phyloP scores from a whole-genome alignment of 805 yeast species.

The Nematodospora valgi region DNA sequence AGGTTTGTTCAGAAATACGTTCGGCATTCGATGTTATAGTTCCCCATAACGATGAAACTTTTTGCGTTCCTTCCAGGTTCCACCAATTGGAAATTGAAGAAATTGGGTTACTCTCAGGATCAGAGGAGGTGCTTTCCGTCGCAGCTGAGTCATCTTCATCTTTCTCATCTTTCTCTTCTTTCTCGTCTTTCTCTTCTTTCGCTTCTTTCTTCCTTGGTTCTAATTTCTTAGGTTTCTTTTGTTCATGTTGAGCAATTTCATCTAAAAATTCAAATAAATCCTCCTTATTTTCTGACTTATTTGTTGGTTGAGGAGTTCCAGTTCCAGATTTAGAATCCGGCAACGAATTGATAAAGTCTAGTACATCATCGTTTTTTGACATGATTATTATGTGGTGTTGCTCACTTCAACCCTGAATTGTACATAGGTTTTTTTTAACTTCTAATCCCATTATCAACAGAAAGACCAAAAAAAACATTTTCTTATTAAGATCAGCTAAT shows the following conservation, averaged over 20 bases:
- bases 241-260: slow-evolving; percentile 65
- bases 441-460: no score
- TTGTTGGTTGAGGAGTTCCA: slow-evolving; percentile 22
- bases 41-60: slow-evolving; percentile 67
- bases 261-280: slow-evolving; percentile 58
- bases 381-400: slow-evolving; percentile 5
- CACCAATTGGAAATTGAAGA: slow-evolving; percentile 73
- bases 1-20: slow-evolving; percentile 47
- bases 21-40: slow-evolving; percentile 54
- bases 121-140: neutral
- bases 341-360: slow-evolving; percentile 75
- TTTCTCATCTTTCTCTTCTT: slow-evolving; percentile 17
- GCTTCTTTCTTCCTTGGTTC: slow-evolving; percentile 26
- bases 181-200: slow-evolving; percentile 9
- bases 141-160: slow-evolving; percentile 4
- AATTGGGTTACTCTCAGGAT: slow-evolving; percentile 55
- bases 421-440: no score
- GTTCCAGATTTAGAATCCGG: slow-evolving; percentile 53
- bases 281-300: slow-evolving; percentile 39
- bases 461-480: no score
- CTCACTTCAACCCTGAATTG: no score
- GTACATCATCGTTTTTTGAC: slow-evolving; percentile 54
- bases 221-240: slow-evolving; percentile 29
- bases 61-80: slow-evolving; percentile 64
- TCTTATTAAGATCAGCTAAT: neutral